phyloP scores from a whole-genome alignment of 768 basidiomycete genomes.

The Suillus subluteus region DNA sequence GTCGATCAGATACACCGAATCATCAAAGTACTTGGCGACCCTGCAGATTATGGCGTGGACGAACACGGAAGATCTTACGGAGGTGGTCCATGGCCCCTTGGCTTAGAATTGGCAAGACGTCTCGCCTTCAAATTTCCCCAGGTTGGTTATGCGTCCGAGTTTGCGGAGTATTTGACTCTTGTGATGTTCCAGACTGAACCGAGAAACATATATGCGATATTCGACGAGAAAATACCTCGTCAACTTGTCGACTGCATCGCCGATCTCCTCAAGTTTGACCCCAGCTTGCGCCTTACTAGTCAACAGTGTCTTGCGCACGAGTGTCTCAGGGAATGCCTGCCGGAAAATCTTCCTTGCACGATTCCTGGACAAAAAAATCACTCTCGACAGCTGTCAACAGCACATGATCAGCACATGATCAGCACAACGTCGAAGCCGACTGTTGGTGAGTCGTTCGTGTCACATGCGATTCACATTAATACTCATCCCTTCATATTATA shows the following conservation, averaged over 20 bases:
- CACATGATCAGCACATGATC: not conserved
- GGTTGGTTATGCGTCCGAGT: slow-evolving; percentile 47
- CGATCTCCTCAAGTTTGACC: slow-evolving; percentile 91
- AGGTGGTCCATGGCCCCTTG: slow-evolving; percentile 86
- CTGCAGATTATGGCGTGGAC: slow-evolving; percentile 81
- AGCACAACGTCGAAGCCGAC: not conserved
- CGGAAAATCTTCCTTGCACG: slow-evolving; percentile 64
- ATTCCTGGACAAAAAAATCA: slow-evolving; percentile 39
- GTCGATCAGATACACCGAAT: slow-evolving; percentile 91
- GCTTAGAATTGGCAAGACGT: slow-evolving; percentile 82
- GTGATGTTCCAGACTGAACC: slow-evolving; percentile 57
- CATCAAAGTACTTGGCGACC: slow-evolving; percentile 90
- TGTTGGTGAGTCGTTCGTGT: not conserved
- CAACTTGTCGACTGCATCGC: slow-evolving; percentile 89
- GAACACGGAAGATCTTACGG: slow-evolving; percentile 68
- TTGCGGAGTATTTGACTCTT: slow-evolving; percentile 10
- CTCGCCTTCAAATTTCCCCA: slow-evolving; percentile 90
- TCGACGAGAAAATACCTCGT: slow-evolving; percentile 75
- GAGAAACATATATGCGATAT: slow-evolving; percentile 70
- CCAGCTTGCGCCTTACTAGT: slow-evolving; percentile 82
- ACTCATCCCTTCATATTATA: not conserved
- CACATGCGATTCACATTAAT: not conserved
- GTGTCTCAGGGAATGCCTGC: slow-evolving; percentile 81
- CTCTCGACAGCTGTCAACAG: not conserved
- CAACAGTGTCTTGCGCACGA: slow-evolving; percentile 85